Evolutionary conservation across 1,284 basidiomycete genomes (phyloP), one percentile per base, ranked within the genome.

Genomic region (Wolfiporia cocos): DNA sequence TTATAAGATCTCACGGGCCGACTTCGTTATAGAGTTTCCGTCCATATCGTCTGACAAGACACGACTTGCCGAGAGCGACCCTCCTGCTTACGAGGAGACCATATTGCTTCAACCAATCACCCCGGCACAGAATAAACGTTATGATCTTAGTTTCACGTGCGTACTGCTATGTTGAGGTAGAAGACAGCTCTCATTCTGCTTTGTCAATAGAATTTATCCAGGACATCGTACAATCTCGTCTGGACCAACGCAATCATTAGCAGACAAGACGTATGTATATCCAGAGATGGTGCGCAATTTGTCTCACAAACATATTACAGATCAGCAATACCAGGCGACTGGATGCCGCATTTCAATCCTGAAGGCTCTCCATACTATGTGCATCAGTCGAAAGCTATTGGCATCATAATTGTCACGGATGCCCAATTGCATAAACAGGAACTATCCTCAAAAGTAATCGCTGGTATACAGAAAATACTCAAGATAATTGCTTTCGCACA

Each of bases 301-400:
- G 15, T 39, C 10, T 11, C 12, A 4, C 37, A 40, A 38, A 33
- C 47, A 49, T 10, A 33, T 32, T 9, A 49, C 47, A 22, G 18
- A 54, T 31, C 51, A 45, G 4, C 22, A 33, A 5, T n/a, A n/a
- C n/a, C n/a, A n/a, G n/a, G n/a, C n/a, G 52, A 43, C 2, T 59
- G 57, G 57, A 33, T 22, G 2, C 10, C 9, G 4, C 32, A 45
- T 17, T 29, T 50, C 14, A 55, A 60, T 35, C 59, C 59, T 6
- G 59, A 61, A 40, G 59, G 59, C 12, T 43, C 52, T 22, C 42
- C 41, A 3, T 61, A 49, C 50, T 58, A 51, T 29, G 47, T 56
- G 30, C 46, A 59, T 24, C 10, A 18, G 0, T n/a, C 9, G 14
- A 14, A 17, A 4, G n/a, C 26, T 2, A 29, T n/a, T n/a, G n/a